phyloP scores from a whole-genome alignment of 1,139 yeast genomes.

The Suhomyces wounanorum region DNA sequence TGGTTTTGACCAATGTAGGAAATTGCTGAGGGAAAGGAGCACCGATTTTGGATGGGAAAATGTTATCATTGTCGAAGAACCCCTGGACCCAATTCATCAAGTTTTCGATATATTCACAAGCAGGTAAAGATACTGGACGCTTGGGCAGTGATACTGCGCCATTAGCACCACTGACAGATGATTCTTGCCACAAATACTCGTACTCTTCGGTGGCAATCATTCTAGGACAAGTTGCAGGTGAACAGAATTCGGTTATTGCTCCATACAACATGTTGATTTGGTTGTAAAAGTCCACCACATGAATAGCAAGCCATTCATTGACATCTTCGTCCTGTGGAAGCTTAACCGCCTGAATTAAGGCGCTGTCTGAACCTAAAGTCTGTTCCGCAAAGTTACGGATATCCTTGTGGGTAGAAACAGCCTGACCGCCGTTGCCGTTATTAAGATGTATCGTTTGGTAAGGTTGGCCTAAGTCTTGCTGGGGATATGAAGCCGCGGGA shows the following conservation, averaged over 20 bases:
- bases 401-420: slow-evolving; percentile 65
- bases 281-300: slow-evolving; percentile 86
- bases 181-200: slow-evolving; percentile 94
- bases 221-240: slow-evolving; percentile 87
- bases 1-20: slow-evolving; percentile 74
- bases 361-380: slow-evolving; percentile 90
- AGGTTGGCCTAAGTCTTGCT: slow-evolving; percentile 30
- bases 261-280: slow-evolving; percentile 97
- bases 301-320: slow-evolving; percentile 96
- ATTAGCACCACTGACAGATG: slow-evolving; percentile 41
- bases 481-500: slow-evolving; percentile 34
- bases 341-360: slow-evolving; percentile 87
- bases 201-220: slow-evolving; percentile 98
- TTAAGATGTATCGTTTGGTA: slow-evolving; percentile 19
- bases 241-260: slow-evolving; percentile 93
- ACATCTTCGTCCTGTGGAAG: slow-evolving; percentile 91
- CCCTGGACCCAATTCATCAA: slow-evolving; percentile 94
- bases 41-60: slow-evolving; percentile 88
- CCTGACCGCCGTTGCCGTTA: slow-evolving; percentile 28
- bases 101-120: slow-evolving; percentile 92
- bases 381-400: slow-evolving; percentile 88
- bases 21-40: slow-evolving; percentile 80
- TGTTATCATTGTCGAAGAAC: slow-evolving; percentile 82
- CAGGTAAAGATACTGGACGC: slow-evolving; percentile 61
- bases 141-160: slow-evolving; percentile 49